Percentiles rank a stretch among this genome's conserved stretches.
phyloP scores from a whole-genome alignment of 2,329 filamentous ascomycete genomes.

The Cordyceps pruinosa region DNA sequence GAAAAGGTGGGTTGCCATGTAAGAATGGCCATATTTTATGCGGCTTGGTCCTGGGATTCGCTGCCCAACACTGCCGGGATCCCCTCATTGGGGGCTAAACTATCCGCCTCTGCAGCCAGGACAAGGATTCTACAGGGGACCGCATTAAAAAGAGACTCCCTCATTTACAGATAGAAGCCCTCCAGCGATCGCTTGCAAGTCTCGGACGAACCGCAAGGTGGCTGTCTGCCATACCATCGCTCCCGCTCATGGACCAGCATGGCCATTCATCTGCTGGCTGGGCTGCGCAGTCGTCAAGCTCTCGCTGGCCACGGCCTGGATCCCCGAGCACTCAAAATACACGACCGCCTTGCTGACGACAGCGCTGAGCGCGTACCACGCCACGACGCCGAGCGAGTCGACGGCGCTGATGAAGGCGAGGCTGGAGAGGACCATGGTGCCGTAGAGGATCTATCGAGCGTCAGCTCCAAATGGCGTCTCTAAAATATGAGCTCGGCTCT shows the following conservation, averaged over 20 bases:
- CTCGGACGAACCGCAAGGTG: background rate
- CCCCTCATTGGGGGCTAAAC: background rate
- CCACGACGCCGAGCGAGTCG: background rate
- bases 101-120: background rate
- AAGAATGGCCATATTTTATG: background rate
- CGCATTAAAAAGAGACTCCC: background rate
- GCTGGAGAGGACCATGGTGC: background rate
- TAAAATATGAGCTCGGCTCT: too few species aligned
- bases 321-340: background rate
- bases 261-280: background rate
- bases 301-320: background rate
- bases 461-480: too few species aligned
- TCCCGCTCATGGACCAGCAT: background rate
- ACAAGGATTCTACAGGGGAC: background rate
- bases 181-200: background rate
- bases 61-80: background rate
- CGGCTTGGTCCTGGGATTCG: background rate
- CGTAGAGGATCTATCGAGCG: background rate
- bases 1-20: background rate
- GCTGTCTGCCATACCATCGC: background rate
- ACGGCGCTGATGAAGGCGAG: background rate
- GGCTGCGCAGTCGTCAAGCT: background rate
- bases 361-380: background rate
- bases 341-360: background rate
- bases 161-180: background rate